Evolutionary conservation across 495 filamentous ascomycete genomes (phyloP), one percentile per base, ranked within the genome.

Genomic region (Neurospora tetrasperma): DNA sequence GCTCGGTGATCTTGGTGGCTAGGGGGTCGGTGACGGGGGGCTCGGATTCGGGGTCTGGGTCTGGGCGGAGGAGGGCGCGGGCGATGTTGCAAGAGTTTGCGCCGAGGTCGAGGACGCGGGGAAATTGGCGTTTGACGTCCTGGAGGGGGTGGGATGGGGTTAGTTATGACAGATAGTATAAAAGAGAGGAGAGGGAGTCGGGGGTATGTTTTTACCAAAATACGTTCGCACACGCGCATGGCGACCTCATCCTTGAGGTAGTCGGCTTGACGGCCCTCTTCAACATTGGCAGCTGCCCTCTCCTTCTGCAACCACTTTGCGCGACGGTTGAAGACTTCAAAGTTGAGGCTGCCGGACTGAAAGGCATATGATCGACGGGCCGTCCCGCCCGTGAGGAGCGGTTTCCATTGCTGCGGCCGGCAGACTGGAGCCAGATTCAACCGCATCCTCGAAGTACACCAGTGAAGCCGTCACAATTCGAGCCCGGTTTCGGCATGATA

Each of bases 41-140:
- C 44, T 84, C 79, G 12, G 83, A 81, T 73, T 88, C 85, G 4
- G 87, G 69, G 76, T 91, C 89, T 7, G 88, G 88, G 79, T 90
- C 85, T 43, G 90, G 87, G n/a, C 84, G 85, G 27, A 91, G 91
- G 16, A 98, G 85, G 69, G 90, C 89, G 71, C 89, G 88, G 8
- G 94, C 96, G 78, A 99, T 92, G 83, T 97, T 96, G 86, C 94
- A 97, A 72, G 94, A 90, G 80, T 98, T 97, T 74, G 96, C 94
- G 73, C 96, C 96, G 35, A 98, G 89, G 81, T 99, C 96, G 75
- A 99, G 93, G 62, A 94, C 93, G 69, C 88, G 83, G 35, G 91
- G 89, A 79, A 96, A 96, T 42, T 88, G 83, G 38, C 96, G 93
- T 76, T 96, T 97, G 83, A 98, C 94, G 77, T 98, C 93, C 92